A percentile compares a stretch with the other conserved stretches of the same genome.
Evolutionary conservation across 768 basidiomycete species (phyloP).

Genomic region (Coprinopsis marcescibilis): DNA sequence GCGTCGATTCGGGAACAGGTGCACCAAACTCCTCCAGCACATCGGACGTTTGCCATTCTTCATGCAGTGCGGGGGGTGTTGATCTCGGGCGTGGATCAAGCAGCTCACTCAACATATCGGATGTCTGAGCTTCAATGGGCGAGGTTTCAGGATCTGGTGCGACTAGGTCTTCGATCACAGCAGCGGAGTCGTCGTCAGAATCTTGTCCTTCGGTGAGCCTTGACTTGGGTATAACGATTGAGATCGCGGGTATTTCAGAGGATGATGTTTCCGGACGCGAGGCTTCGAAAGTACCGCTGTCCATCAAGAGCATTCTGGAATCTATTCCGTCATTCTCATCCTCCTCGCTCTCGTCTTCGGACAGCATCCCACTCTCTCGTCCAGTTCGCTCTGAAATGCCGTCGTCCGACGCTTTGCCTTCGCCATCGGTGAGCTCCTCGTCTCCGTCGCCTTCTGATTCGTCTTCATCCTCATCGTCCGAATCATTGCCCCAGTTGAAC

Average conservation of each 20-base stretch:
- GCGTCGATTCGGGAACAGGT: too few species aligned
- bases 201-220: too few species aligned
- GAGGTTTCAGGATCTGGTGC: conserved; percentile 14
- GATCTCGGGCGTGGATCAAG: too few species aligned
- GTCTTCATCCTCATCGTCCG: conserved; percentile 17
- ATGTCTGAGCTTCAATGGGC: too few species aligned
- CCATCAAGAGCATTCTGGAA: conserved; percentile 12
- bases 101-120: too few species aligned
- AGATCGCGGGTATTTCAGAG: too few species aligned
- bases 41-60: too few species aligned
- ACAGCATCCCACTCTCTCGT: not conserved
- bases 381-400: conserved; percentile 28
- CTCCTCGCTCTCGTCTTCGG: conserved; percentile 29
- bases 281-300: not conserved
- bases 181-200: conserved; percentile 6
- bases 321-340: conserved; percentile 12
- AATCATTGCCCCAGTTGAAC: conserved; percentile 30
- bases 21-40: too few species aligned
- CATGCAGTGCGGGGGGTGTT: too few species aligned
- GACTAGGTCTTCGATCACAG: conserved; percentile 10
- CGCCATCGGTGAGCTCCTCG: conserved; percentile 26
- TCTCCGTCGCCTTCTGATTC: conserved; percentile 24
- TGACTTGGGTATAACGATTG: too few species aligned
- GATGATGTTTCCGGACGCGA: too few species aligned
- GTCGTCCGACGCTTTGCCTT: conserved; percentile 29